phyloP scores from a whole-genome alignment of 768 basidiomycete species.

The Kondoa malvinella region DNA sequence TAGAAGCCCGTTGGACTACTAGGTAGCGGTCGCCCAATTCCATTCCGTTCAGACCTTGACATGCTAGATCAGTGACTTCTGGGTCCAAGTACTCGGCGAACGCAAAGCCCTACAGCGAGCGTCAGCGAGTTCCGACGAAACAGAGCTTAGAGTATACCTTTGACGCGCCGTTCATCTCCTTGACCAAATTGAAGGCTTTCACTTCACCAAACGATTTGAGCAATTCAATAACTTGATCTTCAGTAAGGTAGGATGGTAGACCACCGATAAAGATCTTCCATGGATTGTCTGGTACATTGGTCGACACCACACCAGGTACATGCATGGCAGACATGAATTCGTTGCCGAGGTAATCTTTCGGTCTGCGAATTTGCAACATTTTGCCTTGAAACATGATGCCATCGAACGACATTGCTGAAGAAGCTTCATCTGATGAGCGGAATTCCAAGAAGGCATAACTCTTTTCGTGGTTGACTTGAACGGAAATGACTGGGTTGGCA shows the following conservation, averaged over 20 bases:
- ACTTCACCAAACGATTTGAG: conserved; percentile 94
- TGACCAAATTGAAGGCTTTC: conserved; percentile 92
- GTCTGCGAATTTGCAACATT: conserved; percentile 91
- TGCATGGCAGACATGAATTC: conserved; percentile 49
- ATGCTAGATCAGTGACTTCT: conserved; percentile 78
- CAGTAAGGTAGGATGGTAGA: conserved; percentile 82
- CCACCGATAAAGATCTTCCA: conserved; percentile 98
- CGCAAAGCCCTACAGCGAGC: conserved; percentile 77
- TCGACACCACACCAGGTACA: conserved; percentile 88
- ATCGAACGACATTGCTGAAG: conserved; percentile 91
- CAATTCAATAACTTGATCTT: conserved; percentile 96
- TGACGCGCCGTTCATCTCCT: conserved; percentile 72
- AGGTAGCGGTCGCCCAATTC: conserved; percentile 87
- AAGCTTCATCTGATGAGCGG: conserved; percentile 90
- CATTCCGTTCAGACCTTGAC: conserved; percentile 92
- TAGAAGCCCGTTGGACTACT: conserved; percentile 89
- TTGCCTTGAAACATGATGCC: conserved; percentile 89
- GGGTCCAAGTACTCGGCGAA: conserved; percentile 96
- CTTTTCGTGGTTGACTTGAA: conserved; percentile 96
- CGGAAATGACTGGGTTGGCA: conserved; percentile 67
- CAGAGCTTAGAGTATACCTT: conserved; percentile 39
- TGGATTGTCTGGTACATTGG: conserved; percentile 88
- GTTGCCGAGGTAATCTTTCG: conserved; percentile 83
- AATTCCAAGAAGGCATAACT: conserved; percentile 99
- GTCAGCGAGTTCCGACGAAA: neutral